phyloP scores from a whole-genome alignment of 1,139 yeast species.

The Candida sojae region DNA sequence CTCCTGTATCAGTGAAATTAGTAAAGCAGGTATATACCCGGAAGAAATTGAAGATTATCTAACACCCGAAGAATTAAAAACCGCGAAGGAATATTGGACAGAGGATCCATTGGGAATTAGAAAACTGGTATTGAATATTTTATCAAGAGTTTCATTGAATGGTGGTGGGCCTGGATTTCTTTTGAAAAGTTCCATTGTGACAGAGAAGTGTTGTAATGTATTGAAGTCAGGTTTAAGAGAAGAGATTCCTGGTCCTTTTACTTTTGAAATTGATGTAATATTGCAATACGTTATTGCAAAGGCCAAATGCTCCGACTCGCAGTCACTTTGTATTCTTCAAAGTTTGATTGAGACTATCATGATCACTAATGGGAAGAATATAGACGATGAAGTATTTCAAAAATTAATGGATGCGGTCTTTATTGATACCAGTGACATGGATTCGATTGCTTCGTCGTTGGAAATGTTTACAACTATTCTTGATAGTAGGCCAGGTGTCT shows the following conservation, averaged over 20 bases:
- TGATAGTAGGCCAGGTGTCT: constrained; percentile 51
- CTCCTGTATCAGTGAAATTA: constrained; percentile 64
- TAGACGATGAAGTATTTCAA: constrained; percentile 31
- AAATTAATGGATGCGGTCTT: constrained; percentile 31
- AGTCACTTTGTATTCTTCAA: constrained; percentile 42
- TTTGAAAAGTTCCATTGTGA: constrained; percentile 37
- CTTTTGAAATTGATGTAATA: constrained; percentile 46
- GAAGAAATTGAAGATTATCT: constrained; percentile 52
- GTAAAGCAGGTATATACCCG: constrained; percentile 64
- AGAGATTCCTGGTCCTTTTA: constrained; percentile 58
- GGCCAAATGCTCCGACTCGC: constrained; percentile 24
- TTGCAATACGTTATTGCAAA: constrained; percentile 48
- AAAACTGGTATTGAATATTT: constrained; percentile 36
- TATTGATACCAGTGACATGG: constrained; percentile 50
- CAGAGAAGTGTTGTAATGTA: constrained; percentile 59
- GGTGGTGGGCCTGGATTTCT: constrained; percentile 21
- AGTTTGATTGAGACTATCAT: constrained; percentile 44
- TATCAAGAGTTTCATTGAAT: constrained; percentile 42
- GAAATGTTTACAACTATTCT: constrained; percentile 47
- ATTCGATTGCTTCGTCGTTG: constrained; percentile 48
- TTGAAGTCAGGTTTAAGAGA: constrained; percentile 60
- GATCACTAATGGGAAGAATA: constrained; percentile 28
- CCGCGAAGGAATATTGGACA: constrained; percentile 36
- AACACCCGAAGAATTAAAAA: constrained; percentile 24
- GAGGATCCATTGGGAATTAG: constrained; percentile 47